A percentile compares a stretch with the other conserved stretches of the same genome.
Evolutionary conservation across 2,329 filamentous ascomycete genomes (phyloP).

Genomic region (Fusarium oligoseptatum): DNA sequence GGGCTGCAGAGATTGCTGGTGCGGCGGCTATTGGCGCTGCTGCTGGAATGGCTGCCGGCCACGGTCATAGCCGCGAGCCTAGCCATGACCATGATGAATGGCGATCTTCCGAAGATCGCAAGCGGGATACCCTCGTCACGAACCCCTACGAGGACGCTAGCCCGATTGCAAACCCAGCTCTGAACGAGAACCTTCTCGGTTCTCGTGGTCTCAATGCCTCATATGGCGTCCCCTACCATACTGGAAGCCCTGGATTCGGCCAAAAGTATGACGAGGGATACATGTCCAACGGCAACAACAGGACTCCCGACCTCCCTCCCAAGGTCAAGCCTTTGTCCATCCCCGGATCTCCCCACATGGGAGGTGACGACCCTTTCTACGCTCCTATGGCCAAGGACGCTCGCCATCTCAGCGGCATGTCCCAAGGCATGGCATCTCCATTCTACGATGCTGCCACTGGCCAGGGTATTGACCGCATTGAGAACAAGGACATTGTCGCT

Average conservation of each 20-base stretch:
- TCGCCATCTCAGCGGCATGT: slow-evolving; percentile 87
- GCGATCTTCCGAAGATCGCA: slow-evolving; percentile 72
- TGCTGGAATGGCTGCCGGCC: slow-evolving; percentile 56
- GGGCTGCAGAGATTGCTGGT: slow-evolving; percentile 65
- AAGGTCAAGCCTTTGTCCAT: slow-evolving; percentile 70
- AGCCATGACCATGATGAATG: slow-evolving; percentile 75
- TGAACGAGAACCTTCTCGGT: slow-evolving; percentile 64
- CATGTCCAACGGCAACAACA: slow-evolving; percentile 78
- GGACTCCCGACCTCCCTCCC: slow-evolving; percentile 64
- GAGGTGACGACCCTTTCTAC: slow-evolving; percentile 75
- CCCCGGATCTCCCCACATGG: slow-evolving; percentile 64
- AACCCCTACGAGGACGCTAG: slow-evolving; percentile 77
- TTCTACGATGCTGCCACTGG: slow-evolving; percentile 92
- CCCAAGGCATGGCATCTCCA: slow-evolving; percentile 89
- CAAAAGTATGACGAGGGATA: slow-evolving; percentile 88
- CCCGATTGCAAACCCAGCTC: slow-evolving; percentile 68
- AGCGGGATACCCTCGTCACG: slow-evolving; percentile 75
- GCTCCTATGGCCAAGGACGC: slow-evolving; percentile 59
- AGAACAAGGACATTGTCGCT: slow-evolving; percentile 96
- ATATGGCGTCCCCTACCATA: slow-evolving; percentile 62
- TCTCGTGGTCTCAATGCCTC: slow-evolving; percentile 53
- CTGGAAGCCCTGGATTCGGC: slow-evolving; percentile 69
- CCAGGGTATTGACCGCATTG: slow-evolving; percentile 88
- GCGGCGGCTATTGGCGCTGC: slow-evolving; percentile 67
- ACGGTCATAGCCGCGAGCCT: slow-evolving; percentile 63